phyloP scores from a whole-genome alignment of 805 yeast genomes.

The Starmerella cellae region DNA sequence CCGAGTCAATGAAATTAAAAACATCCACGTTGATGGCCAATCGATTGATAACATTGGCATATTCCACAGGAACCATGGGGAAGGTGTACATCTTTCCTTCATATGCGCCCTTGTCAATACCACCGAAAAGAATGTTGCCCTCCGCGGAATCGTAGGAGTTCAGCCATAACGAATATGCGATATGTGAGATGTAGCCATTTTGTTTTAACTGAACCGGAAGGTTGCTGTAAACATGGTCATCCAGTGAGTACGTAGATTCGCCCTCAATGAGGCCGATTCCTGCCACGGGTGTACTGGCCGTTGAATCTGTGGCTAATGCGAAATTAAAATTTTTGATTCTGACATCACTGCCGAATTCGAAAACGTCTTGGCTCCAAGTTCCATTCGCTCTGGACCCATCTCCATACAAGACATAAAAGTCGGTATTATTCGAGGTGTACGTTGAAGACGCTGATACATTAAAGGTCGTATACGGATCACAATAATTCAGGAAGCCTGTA shows the following conservation, averaged over 20 bases:
- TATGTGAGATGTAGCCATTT: conserved; percentile 31
- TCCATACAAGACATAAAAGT: conserved; percentile 19
- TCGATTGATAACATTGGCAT: conserved; percentile 2
- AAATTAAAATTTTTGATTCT: conserved; percentile 35
- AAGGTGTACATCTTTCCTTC: conserved; percentile 32
- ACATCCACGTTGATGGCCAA: conserved; percentile 12
- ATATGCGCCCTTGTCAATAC: conserved; percentile 41
- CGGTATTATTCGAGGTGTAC: conserved; percentile 6
- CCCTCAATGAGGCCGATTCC: conserved; percentile 27
- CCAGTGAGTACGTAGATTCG: conserved; percentile 18
- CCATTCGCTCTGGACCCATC: conserved; percentile 34
- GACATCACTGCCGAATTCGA: conserved; percentile 31
- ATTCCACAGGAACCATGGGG: conserved; percentile 13
- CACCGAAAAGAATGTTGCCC: conserved; percentile 35
- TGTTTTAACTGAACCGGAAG: conserved; percentile 27
- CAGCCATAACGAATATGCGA: conserved; percentile 38
- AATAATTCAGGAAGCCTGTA: not conserved
- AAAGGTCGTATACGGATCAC: conserved; percentile 13
- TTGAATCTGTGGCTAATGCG: conserved; percentile 58
- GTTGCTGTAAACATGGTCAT: conserved; percentile 26
- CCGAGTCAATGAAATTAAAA: not conserved
- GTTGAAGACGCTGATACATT: conserved; percentile 20
- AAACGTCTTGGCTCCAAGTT: conserved; percentile 38
- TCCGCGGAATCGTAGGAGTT: conserved; percentile 23
- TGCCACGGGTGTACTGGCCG: conserved; percentile 43